Conservation (phyloP, 306 rosid genomes). For the Dalbergia cultrata region DNA sequence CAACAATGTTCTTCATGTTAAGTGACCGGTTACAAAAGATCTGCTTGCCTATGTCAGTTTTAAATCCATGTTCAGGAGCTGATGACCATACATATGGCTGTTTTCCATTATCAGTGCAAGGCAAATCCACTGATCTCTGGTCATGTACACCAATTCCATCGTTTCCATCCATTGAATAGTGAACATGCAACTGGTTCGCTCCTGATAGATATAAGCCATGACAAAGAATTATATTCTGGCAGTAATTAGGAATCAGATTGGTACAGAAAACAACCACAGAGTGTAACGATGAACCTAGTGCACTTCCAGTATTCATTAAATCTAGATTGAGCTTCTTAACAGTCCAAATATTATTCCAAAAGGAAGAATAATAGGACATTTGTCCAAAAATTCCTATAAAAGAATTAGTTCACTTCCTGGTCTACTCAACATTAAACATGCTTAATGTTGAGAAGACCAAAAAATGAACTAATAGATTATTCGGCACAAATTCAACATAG, state of each 20-base stretch:
- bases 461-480: neutral
- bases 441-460: neutral
- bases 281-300: conserved; percentile 4
- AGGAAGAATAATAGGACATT: neutral
- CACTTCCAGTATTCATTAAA: neutral
- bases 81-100: conserved; percentile 79
- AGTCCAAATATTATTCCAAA: conserved; percentile 14
- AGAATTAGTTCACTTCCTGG: neutral
- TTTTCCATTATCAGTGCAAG: conserved; percentile 38
- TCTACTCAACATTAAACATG: neutral
- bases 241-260: conserved; percentile 31
- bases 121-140: conserved; percentile 46
- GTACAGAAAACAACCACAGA: neutral
- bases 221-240: conserved; percentile 15
- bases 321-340: conserved; percentile 1
- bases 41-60: conserved; percentile 74
- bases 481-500: neutral
- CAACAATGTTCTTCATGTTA: conserved; percentile 92
- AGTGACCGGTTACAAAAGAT: conserved; percentile 94
- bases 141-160: conserved; percentile 52
- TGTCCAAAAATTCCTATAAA: neutral
- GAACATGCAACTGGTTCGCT: conserved; percentile 56
- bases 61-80: conserved; percentile 63
- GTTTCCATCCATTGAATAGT: conserved; percentile 63
- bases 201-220: conserved; percentile 53